Conservation (phyloP, 2,329 filamentous ascomycete species). For the Colletotrichum viniferum region DNA sequence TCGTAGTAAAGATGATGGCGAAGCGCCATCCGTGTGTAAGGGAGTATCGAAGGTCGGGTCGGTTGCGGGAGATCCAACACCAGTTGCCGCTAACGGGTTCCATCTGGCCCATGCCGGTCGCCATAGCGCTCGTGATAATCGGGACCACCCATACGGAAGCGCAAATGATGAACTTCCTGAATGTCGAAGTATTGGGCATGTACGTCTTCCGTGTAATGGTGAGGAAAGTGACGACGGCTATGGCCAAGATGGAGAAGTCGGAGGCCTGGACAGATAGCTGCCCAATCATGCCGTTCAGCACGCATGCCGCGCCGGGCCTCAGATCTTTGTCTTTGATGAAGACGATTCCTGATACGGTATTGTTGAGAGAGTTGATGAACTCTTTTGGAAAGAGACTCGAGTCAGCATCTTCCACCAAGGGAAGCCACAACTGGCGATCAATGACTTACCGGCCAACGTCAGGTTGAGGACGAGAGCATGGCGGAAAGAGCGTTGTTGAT, state of each 20-base stretch:
- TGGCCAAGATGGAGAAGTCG: slow-evolving; percentile 48
- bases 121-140: slow-evolving; percentile 37
- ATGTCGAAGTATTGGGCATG: slow-evolving; percentile 32
- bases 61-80: slow-evolving; percentile 48
- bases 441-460: slow-evolving; percentile 25
- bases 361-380: slow-evolving; percentile 45
- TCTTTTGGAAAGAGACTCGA: slow-evolving; percentile 28
- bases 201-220: slow-evolving; percentile 39
- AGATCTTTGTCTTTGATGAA: slow-evolving; percentile 32
- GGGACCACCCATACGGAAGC: slow-evolving; percentile 44
- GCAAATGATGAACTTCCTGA: slow-evolving; percentile 36
- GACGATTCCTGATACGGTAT: slow-evolving; percentile 43
- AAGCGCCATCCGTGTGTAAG: slow-evolving; percentile 51
- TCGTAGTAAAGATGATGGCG: slow-evolving; percentile 42
- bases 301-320: slow-evolving; percentile 35
- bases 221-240: slow-evolving; percentile 45
- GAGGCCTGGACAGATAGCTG: slow-evolving; percentile 49
- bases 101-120: slow-evolving; percentile 32
- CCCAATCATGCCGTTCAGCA: slow-evolving; percentile 47
- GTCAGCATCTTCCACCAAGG: background rate
- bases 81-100: slow-evolving; percentile 46
- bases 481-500: slow-evolving; percentile 26
- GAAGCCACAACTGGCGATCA: background rate
- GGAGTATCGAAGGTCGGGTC: slow-evolving; percentile 45
- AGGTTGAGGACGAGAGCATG: slow-evolving; percentile 27